Percentiles rank a stretch among this genome's conserved stretches.
phyloP scores from a whole-genome alignment of 2,329 filamentous ascomycete genomes.

The Claviceps cyperi region DNA sequence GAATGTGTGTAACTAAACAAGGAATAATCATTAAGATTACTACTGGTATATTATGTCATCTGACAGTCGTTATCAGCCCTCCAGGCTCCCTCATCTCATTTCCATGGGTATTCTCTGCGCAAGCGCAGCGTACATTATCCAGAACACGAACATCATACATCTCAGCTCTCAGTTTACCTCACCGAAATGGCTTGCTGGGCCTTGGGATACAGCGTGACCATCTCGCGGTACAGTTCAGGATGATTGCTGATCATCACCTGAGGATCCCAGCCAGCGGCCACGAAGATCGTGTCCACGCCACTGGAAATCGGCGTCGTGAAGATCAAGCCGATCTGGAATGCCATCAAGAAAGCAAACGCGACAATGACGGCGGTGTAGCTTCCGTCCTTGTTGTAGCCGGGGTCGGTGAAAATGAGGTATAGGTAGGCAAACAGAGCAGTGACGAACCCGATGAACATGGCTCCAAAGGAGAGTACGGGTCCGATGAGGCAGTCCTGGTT shows the following conservation, averaged over 20 bases:
- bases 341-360: constrained; percentile 78
- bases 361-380: constrained; percentile 64
- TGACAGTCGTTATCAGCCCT: background rate
- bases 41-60: background rate
- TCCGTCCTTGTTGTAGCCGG: constrained; percentile 55
- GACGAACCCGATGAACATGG: constrained; percentile 69
- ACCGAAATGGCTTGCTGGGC: constrained; percentile 59
- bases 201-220: constrained; percentile 71
- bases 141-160: background rate
- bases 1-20: background rate
- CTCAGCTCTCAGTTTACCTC: constrained; percentile 2
- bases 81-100: background rate
- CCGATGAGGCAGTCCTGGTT: constrained; percentile 59
- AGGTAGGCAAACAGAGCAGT: constrained; percentile 72
- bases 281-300: constrained; percentile 86
- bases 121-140: background rate
- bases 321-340: constrained; percentile 76
- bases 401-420: constrained; percentile 73
- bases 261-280: constrained; percentile 56
- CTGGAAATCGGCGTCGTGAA: constrained; percentile 79
- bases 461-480: constrained; percentile 61
- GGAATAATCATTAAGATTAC: background rate
- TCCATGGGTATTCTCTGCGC: background rate
- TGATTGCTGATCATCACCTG: constrained; percentile 69
- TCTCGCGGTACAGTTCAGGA: constrained; percentile 62